These are phyloP conservation scores for Hippophae gyantsensis DNA, from an alignment of 306 rosid species.

Conservation along the genomic window DNA sequence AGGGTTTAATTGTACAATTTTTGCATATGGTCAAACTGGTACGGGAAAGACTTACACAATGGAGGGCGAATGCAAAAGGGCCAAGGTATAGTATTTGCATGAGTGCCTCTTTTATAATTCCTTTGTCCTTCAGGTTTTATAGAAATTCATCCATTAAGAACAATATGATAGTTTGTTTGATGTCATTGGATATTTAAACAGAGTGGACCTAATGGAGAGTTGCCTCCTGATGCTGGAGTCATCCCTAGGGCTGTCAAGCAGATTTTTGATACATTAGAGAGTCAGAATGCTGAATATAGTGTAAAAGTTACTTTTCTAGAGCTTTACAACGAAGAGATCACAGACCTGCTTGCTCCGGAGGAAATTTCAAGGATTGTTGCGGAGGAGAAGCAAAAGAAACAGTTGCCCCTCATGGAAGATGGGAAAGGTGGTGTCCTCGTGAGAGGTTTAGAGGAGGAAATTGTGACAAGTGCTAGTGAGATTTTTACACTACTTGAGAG, in stretches of 20 bases:
- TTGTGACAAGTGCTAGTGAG: constrained; percentile 83
- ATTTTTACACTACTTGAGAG: constrained; percentile 79
- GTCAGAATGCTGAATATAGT: constrained; percentile 87
- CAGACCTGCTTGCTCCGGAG: constrained; percentile 91
- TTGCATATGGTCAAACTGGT: constrained; percentile 95
- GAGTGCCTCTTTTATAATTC: neutral
- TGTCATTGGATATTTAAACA: constrained; percentile 15
- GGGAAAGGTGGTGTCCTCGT: constrained; percentile 98
- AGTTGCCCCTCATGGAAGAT: constrained; percentile 92
- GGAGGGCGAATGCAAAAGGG: constrained; percentile 92
- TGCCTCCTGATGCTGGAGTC: constrained; percentile 86
- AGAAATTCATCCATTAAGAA: neutral
- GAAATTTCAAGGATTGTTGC: constrained; percentile 50
- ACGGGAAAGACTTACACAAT: constrained; percentile 86
- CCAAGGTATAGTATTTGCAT: constrained; percentile 44
- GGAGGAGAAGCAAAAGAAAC: constrained; percentile 89
- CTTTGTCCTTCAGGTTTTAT: neutral
- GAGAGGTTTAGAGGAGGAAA: constrained; percentile 85
- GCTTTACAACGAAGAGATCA: constrained; percentile 86
- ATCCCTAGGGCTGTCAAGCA: constrained; percentile 92
- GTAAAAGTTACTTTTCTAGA: constrained; percentile 88
- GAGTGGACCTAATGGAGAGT: constrained; percentile 83
- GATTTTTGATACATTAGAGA: constrained; percentile 85
- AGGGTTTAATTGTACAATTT: constrained; percentile 87
- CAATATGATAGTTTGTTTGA: neutral